phyloP scores from a whole-genome alignment of 73 alveolate genomes.

The Blepharisma japonicum region DNA sequence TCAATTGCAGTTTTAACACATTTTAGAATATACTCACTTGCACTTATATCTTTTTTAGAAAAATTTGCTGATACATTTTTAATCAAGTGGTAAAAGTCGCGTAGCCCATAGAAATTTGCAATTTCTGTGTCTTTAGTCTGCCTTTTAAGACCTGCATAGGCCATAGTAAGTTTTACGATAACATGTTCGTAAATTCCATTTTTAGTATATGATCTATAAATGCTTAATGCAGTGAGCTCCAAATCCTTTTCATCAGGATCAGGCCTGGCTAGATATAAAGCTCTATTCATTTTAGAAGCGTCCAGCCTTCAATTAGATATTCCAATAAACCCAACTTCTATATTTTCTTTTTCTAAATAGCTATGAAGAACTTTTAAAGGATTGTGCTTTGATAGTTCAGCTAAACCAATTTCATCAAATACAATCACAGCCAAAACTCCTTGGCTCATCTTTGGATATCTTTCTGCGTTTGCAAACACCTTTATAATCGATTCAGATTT shows the following conservation, averaged over 20 bases:
- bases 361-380: slow-evolving; percentile 30
- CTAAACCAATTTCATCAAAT: slow-evolving; percentile 35
- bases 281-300: slow-evolving; percentile 39
- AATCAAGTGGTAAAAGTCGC: slow-evolving; percentile 64
- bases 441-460: background rate
- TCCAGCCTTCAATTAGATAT: slow-evolving; percentile 26
- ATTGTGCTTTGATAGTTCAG: slow-evolving; percentile 22
- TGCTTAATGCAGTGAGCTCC: slow-evolving; percentile 37
- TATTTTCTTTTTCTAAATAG: slow-evolving; percentile 20
- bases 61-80: slow-evolving; percentile 43
- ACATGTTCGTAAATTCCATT: slow-evolving; percentile 28
- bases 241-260: slow-evolving; percentile 62
- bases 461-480: slow-evolving; percentile 34
- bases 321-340: slow-evolving; percentile 30
- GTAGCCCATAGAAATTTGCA: slow-evolving; percentile 57
- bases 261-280: slow-evolving; percentile 58
- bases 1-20: slow-evolving; percentile 36
- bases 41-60: slow-evolving; percentile 24
- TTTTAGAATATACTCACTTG: slow-evolving; percentile 17
- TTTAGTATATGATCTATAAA: slow-evolving; percentile 43
- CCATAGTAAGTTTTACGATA: slow-evolving; percentile 39
- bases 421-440: slow-evolving; percentile 14
- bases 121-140: slow-evolving; percentile 18
- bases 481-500: slow-evolving; percentile 27
- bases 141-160: slow-evolving; percentile 40